Evolutionary conservation across 768 basidiomycete genomes (phyloP), one percentile per base, ranked within the genome.

Genomic region (Phylloporus sp.): DNA sequence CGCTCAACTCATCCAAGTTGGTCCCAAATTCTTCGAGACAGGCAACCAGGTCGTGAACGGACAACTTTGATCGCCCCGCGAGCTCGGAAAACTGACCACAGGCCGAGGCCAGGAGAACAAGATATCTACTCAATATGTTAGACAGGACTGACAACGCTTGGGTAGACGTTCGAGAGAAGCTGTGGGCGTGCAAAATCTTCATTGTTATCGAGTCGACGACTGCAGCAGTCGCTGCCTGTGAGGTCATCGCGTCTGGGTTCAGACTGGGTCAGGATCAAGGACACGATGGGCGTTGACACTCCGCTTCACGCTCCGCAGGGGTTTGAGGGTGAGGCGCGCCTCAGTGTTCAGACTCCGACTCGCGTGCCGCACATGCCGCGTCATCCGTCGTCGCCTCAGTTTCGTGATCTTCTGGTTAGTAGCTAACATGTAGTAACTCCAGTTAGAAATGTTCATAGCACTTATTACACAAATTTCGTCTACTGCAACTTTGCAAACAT

Each of bases 21-120:
- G 88, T 76, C 16, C 91, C 91, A 15, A 91, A 73, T 48, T 91
- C 89, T n/a, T 80, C 81, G 26, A 93, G 72, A 10, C 85, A 88
- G 12, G 73, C 73, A 3, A 84, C 59, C 6, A 82, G 81, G 67
- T 93, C 91, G 48, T 74, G 71, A 0, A 77, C 70, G 15, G 78
- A 79, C 18, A 89, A 64, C 22, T 70, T 71, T 2, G 76, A 74
- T 43, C 91, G 71, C n/a, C 87, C 89, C 1, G 88, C 78, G 60
- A 88, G 86, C 52, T 86, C 79, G 1, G 89, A 84, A 61, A 87
- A 88, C 61, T 80, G 81, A 20, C 84, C 84, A 61, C 83, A 85
- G 7, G 87, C 81, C 1, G 79, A 72, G 1, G 86, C 72, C 18
- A 91, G 73, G 23, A 91, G 73, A 10, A 78, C 58, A 50, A 91